Base-by-base conservation (phyloP, 192 early-diverging fungal genomes). In the Phycomyces nitens region DNA sequence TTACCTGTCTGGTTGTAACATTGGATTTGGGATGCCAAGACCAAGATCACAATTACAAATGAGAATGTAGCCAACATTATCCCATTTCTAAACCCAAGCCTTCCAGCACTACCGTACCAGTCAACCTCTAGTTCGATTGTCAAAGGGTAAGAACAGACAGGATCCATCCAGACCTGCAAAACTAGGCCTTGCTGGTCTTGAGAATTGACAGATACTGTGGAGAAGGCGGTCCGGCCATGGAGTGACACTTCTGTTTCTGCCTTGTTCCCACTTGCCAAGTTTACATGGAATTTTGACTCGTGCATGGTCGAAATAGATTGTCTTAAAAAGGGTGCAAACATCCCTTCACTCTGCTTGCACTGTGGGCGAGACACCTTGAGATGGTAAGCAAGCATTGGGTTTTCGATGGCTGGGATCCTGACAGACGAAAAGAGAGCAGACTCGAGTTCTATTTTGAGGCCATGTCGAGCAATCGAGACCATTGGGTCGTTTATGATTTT, bases 91-190 rank as follows among this genome's bases (percentile, higher is more conserved):
- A 89, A 87, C 7, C 89, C 77, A 40, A 86, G 68, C 21, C 85
- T 79, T 24, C 86, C 87, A 26, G 89, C 63, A 63, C 85, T 87
- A 40, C 87, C 86, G 66, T 89, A 90, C 74, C 77, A 81, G 70
- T 90, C 85, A 14, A 90, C 70, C 1, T 52, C 53, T 47, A 90
- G 64, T 10, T 72, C 60, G 0, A 92, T 12, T 8, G 75, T 60
- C 40, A 82, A 16, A 1, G 79, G 69, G 6, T 72, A 58, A 14
- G 66, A 26, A 58, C 83, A 85, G 16, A 62, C 71, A 8, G 79
- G 83, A 51, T 85, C 83, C 47, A 72, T 78, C 83, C 83, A 85
- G 21, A 85, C 71, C 29, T 73, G 69, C 1, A 85, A 64, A 5
- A 69, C 63, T 9, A 85, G 58, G 9, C 83, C 83, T 5, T 62